Conservation (phyloP, 2,329 filamentous ascomycete genomes). For the Huntiella savannae region DNA sequence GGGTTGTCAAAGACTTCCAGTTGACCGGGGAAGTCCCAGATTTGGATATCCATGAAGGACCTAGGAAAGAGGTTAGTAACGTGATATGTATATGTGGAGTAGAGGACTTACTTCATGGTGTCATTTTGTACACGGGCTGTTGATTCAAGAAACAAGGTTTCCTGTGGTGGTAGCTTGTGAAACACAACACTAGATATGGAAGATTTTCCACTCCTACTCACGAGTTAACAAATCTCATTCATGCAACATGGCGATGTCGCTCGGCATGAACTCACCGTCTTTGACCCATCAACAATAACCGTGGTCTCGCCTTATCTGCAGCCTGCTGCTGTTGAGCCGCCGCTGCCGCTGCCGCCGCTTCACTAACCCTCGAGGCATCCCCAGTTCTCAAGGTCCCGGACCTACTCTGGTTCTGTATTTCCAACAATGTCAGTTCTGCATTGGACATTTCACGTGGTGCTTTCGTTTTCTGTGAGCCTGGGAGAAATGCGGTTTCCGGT, state of each 20-base stretch:
- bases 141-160: slow-evolving; percentile 89
- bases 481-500: neutral
- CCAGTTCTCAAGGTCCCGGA: slow-evolving; percentile 23
- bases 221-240: neutral
- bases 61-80: slow-evolving; percentile 25
- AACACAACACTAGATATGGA: slow-evolving; percentile 99
- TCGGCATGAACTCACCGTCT: slow-evolving; percentile 45
- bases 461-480: slow-evolving; percentile 8
- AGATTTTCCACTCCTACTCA: slow-evolving; percentile 75
- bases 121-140: slow-evolving; percentile 90
- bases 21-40: slow-evolving; percentile 94
- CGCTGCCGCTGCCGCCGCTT: slow-evolving; percentile 19
- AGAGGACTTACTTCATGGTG: slow-evolving; percentile 60
- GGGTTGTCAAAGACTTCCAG: slow-evolving; percentile 76
- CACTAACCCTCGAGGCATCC: slow-evolving; percentile 19
- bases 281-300: slow-evolving; percentile 85
- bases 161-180: slow-evolving; percentile 87
- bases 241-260: neutral
- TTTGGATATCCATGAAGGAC: slow-evolving; percentile 98
- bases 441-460: slow-evolving; percentile 12
- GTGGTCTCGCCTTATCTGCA: slow-evolving; percentile 49
- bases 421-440: slow-evolving; percentile 44
- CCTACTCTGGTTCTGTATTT: slow-evolving; percentile 39
- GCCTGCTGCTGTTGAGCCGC: slow-evolving; percentile 14
- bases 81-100: neutral